A percentile compares a stretch with the other conserved stretches of the same genome.
phyloP scores from a whole-genome alignment of 129 eudicot genomes.

The Lactuca saligna region DNA sequence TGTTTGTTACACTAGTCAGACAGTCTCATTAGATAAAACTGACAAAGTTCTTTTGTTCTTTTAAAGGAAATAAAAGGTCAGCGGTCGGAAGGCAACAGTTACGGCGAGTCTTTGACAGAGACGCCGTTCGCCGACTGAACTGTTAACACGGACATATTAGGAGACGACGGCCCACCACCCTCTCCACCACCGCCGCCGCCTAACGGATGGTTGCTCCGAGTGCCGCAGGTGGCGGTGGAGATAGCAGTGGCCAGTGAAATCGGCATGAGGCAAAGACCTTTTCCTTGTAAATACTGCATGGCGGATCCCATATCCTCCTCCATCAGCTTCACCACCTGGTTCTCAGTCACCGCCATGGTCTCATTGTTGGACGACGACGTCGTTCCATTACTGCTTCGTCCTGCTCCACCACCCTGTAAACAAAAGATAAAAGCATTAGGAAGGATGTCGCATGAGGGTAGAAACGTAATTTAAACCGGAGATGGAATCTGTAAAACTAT shows the following conservation, averaged over 20 bases:
- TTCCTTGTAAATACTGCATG: conserved; percentile 88
- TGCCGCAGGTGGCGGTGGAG: conserved; percentile 67
- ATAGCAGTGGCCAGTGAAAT: conserved; percentile 85
- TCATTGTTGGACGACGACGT: conserved; percentile 51
- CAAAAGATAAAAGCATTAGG: background rate
- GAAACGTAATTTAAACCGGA: conserved; percentile 12
- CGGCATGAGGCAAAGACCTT: conserved; percentile 96
- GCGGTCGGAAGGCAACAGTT: conserved; percentile 34
- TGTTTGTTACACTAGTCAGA: conserved; percentile 49
- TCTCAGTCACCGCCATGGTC: conserved; percentile 63
- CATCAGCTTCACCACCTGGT: conserved; percentile 83
- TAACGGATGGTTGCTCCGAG: conserved; percentile 41
- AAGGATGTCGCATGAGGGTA: conserved; percentile 12
- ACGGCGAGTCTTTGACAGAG: conserved; percentile 55
- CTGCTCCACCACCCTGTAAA: conserved; percentile 36
- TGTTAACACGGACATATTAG: conserved; percentile 63
- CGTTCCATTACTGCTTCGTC: conserved; percentile 40
- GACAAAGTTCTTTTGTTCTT: conserved; percentile 1
- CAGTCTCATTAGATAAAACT: conserved; percentile 3
- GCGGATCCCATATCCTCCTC: conserved; percentile 97
- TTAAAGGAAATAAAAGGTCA: conserved; percentile 11
- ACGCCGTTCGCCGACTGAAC: conserved; percentile 62
- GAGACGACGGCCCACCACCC: conserved; percentile 61
- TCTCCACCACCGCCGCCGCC: conserved; percentile 42
- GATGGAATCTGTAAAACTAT: conserved; percentile 42